These are phyloP conservation scores for Haematococcus sp. DNA, from an alignment of 139 green algal genomes.

Conservation along the genomic window DNA sequence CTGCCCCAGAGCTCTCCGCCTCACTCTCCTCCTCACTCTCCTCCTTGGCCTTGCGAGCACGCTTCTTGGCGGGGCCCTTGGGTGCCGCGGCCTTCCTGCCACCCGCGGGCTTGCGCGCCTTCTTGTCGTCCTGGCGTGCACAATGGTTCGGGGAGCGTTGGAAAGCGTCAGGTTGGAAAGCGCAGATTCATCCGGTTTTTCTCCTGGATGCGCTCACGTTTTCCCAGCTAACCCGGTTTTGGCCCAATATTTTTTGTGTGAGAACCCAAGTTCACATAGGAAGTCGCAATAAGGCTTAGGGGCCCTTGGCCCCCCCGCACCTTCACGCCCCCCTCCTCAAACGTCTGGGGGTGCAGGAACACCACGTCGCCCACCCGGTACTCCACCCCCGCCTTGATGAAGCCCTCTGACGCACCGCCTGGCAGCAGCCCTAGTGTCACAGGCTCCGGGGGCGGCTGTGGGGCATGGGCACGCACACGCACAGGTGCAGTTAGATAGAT, in stretches of 20 bases:
- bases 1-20: not conserved
- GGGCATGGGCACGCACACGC: too few species aligned
- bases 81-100: not conserved
- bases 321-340: conserved; percentile 13
- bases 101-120: not conserved
- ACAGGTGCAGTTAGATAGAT: not conserved
- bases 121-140: not conserved
- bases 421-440: conserved; percentile 21
- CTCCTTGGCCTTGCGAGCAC: conserved; percentile 3
- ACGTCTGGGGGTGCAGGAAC: conserved; percentile 64
- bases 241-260: too few species aligned
- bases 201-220: too few species aligned
- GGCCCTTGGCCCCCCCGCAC: too few species aligned
- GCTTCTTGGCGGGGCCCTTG: conserved; percentile 7
- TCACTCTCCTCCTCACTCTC: conserved; percentile 16
- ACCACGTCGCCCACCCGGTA: conserved; percentile 74
- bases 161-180: too few species aligned
- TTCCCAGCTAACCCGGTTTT: too few species aligned
- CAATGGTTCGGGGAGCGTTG: not conserved
- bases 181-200: too few species aligned
- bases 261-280: too few species aligned
- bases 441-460: conserved; percentile 9
- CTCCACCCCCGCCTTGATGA: conserved; percentile 55
- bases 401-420: conserved; percentile 24
- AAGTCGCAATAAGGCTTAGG: too few species aligned